A percentile compares a stretch with the other conserved stretches of the same genome.
Conservation (phyloP, 2,329 filamentous ascomycete genomes). For the Ramularia endophylla region DNA sequence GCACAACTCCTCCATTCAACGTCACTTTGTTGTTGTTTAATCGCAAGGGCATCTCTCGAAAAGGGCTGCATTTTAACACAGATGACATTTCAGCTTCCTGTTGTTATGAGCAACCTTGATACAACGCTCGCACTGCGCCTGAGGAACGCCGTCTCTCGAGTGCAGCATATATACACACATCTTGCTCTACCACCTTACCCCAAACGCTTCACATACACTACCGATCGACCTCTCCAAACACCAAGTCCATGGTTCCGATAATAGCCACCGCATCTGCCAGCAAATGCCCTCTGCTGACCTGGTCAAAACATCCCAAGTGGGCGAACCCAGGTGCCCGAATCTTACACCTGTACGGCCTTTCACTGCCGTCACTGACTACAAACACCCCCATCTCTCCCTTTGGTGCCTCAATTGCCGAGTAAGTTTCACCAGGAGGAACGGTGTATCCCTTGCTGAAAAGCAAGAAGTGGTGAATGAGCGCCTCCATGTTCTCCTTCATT, state of each 20-base stretch:
- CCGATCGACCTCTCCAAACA: slow-evolving; percentile 61
- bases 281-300: slow-evolving; percentile 85
- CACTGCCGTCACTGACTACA: slow-evolving; percentile 90
- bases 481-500: slow-evolving; percentile 99
- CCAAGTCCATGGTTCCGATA: slow-evolving; percentile 63
- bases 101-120: too few species aligned
- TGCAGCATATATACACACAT: slow-evolving; percentile 1
- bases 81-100: too few species aligned
- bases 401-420: slow-evolving; percentile 96
- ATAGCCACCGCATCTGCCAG: slow-evolving; percentile 95
- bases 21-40: too few species aligned
- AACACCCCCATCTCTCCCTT: slow-evolving; percentile 99
- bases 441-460: slow-evolving; percentile 98
- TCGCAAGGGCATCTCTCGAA: too few species aligned
- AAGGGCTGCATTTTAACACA: too few species aligned
- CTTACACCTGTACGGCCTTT: slow-evolving; percentile 95
- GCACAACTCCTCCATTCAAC: too few species aligned
- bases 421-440: slow-evolving; percentile 95
- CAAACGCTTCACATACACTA: slow-evolving; percentile 4
- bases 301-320: slow-evolving; percentile 90
- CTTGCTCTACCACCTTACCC: not conserved
- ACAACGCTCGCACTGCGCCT: too few species aligned
- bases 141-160: too few species aligned
- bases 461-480: slow-evolving; percentile 97
- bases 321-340: slow-evolving; percentile 96